A percentile compares a stretch with the other conserved stretches of the same genome.
These are phyloP conservation scores for Skeletonema menzelii DNA, from an alignment of 108 stramenopile species.

Conservation along the genomic window DNA sequence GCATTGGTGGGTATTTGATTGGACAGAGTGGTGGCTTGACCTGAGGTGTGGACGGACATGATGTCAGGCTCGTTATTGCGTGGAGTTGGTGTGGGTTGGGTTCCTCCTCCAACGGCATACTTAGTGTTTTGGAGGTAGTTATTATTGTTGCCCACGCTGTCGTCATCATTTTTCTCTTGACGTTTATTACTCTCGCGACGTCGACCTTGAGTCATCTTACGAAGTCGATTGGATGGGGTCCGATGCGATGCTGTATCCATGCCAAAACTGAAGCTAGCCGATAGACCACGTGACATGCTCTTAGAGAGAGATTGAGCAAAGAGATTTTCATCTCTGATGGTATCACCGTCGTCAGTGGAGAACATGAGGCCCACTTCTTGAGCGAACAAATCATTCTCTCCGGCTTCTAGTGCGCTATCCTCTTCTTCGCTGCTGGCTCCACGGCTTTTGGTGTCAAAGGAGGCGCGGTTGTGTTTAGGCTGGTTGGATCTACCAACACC, in stretches of 20 bases:
- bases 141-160: neutral
- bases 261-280: conserved; percentile 11
- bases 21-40: conserved; percentile 20
- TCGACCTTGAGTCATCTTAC: conserved; percentile 1
- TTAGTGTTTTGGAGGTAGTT: conserved; percentile 28
- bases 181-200: conserved; percentile 8
- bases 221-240: conserved; percentile 2
- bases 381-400: conserved; percentile 44
- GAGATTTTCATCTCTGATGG: conserved; percentile 24
- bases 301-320: conserved; percentile 7
- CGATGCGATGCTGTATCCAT: neutral
- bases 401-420: conserved; percentile 23
- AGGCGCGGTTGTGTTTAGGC: neutral
- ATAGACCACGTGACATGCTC: conserved; percentile 8
- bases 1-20: conserved; percentile 41
- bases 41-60: conserved; percentile 17
- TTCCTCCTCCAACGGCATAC: neutral
- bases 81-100: neutral
- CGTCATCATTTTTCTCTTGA: conserved; percentile 15
- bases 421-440: conserved; percentile 4
- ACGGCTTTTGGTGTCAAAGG: neutral
- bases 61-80: neutral
- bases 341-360: conserved; percentile 47
- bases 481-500: neutral
- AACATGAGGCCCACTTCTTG: conserved; percentile 46